Base-by-base conservation (phyloP, 1,284 basidiomycete genomes). In the Marasmius tenuissimus region DNA sequence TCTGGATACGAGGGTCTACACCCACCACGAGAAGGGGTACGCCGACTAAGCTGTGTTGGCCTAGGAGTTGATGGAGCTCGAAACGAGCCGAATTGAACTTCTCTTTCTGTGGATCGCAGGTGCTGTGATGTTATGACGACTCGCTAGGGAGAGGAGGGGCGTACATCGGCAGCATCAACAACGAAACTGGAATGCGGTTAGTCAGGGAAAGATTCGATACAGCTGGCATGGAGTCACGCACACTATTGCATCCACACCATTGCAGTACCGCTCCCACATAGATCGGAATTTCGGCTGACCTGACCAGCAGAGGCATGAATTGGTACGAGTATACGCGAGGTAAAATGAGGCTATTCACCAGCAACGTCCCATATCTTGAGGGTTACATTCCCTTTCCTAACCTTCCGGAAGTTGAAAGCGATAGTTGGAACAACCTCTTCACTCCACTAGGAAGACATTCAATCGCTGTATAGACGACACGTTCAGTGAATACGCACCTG, bases 281-380 rank as follows among this genome's bases (percentile, higher is more conserved):
- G 88, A 89, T 34, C 96, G 87, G 71, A 98, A 99, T 71, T 95
- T 92, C 1, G 96, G 93, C 79, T 98, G 96, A 16, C 96, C 96
- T 81, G 68, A 57, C 14, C 33, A 47, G 66, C 40, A 35, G 64
- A 35, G 49, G 52, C 27, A 33, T 57, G 48, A 16, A 51, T 7
- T 37, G 40, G 35, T 35, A 51, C 18, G 47, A 53, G 42, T 40
- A 39, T 22, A 53, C 53, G 22, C 60, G 60, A 66, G 53, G 53
- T 61, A 69, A 73, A 59, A 53, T 10, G 38, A 40, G 20, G 4
- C 27, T 27, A 70, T 81, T 63, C 64, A 88, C 86, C 87, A 69
- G 94, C 95, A 65, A 97, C 93, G 74, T 97, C 96, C 96, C 96
- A 98, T 53, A 98, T 88, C 75, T 95, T 96, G 74, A 98, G 81